Base-by-base conservation (phyloP, 352 stramenopile species). In the Pythium oligandrum region DNA sequence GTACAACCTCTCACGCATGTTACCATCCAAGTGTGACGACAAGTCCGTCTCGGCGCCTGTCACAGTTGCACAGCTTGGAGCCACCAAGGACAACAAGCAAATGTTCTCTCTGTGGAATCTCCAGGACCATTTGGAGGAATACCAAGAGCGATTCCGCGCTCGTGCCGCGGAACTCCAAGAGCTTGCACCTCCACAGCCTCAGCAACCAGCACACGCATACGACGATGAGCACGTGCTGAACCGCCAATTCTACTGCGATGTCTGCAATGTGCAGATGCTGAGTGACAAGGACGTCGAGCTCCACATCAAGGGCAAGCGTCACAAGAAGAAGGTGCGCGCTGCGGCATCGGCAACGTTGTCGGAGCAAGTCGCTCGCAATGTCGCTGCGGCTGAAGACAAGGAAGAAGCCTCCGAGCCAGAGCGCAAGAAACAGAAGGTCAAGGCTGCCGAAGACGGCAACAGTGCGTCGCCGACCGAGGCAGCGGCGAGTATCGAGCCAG, bases 1-100 rank as follows among this genome's bases (percentile, higher is more conserved):
- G 75, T 97, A 97, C 78, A 93, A 77, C 39, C 58, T 95, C 35
- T 87, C 71, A 54, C 77, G 84, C 32, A 94, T 94, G 84, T 62
- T 94, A 26, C 82, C 84, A 30, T 72, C 64, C 53, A 90, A 84
- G 40, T 66, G 68, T 31, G 75, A 88, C 40, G 66, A 78, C 32
- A 35, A 51, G 11, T 62, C 64, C 8, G 32, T 44, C 37, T 55
- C 65, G 37, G 40, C 40, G n/a, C 32, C 44, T 3, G 75, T 88
- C 40, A 86, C 74, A 31, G 76, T 94, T 12, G 53, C 69, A 0
- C 61, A 86, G 6, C 59, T 94, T 3, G 74, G 69, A 36, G 70
- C 72, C 2, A 89, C 77, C 36, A 87, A 86, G 53, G 75, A 61
- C 49, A 77, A 76, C 36, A 48, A 65, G 40, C 65, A 94, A 47